Evolutionary conservation across 768 basidiomycete species (phyloP).

Genomic region (Xanthoconium purpureum): DNA sequence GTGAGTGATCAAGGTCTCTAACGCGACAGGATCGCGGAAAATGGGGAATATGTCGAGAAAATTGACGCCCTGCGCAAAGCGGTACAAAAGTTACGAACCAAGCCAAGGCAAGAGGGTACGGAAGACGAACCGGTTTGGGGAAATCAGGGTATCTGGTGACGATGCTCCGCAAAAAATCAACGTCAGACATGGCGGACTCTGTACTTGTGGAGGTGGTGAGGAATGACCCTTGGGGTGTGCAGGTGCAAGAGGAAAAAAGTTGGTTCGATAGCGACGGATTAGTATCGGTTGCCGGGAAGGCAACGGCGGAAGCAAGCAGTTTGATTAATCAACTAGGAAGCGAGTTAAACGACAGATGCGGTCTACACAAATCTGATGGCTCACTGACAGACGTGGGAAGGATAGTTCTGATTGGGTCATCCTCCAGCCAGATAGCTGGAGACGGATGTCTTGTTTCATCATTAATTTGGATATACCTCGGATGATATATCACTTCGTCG

Average conservation of each 20-base stretch:
- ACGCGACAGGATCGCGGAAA: conserved; percentile 77
- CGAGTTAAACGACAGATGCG: neutral
- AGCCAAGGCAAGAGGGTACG: neutral
- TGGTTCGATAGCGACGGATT: neutral
- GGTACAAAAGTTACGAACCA: neutral
- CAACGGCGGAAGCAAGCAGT: conserved; percentile 3
- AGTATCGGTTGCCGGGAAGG: conserved; percentile 6
- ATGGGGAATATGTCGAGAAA: conserved; percentile 97
- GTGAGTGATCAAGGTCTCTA: conserved; percentile 90
- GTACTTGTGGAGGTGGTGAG: neutral
- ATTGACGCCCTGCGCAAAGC: conserved; percentile 63
- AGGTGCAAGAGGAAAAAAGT: neutral
- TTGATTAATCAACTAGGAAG: neutral
- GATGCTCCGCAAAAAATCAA: conserved; percentile 62
- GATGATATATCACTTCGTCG: too few relatives aligned
- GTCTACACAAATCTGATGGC: neutral
- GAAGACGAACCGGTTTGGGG: conserved; percentile 73
- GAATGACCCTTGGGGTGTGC: neutral
- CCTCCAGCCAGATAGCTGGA: neutral
- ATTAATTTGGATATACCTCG: neutral
- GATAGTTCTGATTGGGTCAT: neutral
- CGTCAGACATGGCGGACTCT: conserved; percentile 61
- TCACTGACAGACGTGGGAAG: neutral
- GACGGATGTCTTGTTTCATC: neutral
- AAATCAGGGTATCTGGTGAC: conserved; percentile 71